These are phyloP conservation scores for Colletotrichum sp. DNA, from an alignment of 2,329 filamentous ascomycete species.

Conservation along the genomic window DNA sequence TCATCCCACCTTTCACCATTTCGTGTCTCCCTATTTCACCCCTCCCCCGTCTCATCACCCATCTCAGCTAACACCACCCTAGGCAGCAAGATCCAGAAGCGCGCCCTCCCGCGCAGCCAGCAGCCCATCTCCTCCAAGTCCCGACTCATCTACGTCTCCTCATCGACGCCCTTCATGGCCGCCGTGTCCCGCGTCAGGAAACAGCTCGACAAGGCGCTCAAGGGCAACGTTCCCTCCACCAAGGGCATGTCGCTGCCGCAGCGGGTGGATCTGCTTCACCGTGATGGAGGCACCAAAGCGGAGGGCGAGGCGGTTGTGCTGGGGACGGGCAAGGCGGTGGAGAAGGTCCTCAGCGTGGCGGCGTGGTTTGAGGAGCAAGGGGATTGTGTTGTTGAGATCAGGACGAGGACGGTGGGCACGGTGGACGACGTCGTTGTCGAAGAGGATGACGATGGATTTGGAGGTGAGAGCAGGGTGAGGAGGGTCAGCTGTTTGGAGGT, in stretches of 20 bases:
- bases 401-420: conserved; percentile 67
- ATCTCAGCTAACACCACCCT: conserved; percentile 18
- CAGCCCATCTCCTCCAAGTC: conserved; percentile 47
- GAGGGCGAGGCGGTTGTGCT: conserved; percentile 58
- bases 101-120: conserved; percentile 47
- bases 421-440: conserved; percentile 68
- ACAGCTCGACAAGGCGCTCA: conserved; percentile 61
- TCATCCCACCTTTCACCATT: neutral
- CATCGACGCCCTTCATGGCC: conserved; percentile 71
- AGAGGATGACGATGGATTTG: conserved; percentile 37
- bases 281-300: conserved; percentile 29
- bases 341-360: conserved; percentile 66
- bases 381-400: conserved; percentile 63
- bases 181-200: conserved; percentile 69
- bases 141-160: conserved; percentile 67
- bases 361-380: conserved; percentile 68
- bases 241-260: conserved; percentile 50
- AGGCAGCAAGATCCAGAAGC: conserved; percentile 57
- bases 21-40: too few species aligned
- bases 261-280: conserved; percentile 48
- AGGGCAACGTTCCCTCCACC: conserved; percentile 48
- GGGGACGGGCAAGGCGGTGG: conserved; percentile 71
- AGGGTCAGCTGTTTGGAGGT: conserved; percentile 59
- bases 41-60: neutral
- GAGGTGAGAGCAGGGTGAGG: conserved; percentile 45